Conservation (phyloP, 1,284 basidiomycete genomes). For the Pseudozyma tsukubaensis region DNA sequence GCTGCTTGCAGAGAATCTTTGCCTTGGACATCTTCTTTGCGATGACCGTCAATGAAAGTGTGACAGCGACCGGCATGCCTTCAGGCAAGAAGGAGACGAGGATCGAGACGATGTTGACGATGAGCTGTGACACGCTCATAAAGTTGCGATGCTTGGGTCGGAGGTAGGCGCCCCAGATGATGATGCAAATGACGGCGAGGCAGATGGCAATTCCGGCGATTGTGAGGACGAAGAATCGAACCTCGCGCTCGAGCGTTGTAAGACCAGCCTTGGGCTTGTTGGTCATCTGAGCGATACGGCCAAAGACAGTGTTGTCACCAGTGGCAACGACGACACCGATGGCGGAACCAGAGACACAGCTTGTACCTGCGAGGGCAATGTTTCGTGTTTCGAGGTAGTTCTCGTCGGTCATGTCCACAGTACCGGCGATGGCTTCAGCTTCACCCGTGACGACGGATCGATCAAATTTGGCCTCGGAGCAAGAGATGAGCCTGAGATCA, state of each 20-base stretch:
- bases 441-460: conserved; percentile 76
- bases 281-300: conserved; percentile 61
- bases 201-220: conserved; percentile 72
- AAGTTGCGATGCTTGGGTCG: conserved; percentile 72
- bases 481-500: conserved; percentile 70
- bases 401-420: conserved; percentile 72
- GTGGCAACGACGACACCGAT: conserved; percentile 74
- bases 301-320: conserved; percentile 74
- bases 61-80: conserved; percentile 78
- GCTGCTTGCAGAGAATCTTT: conserved; percentile 76
- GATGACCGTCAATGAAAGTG: conserved; percentile 77
- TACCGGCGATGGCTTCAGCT: conserved; percentile 73
- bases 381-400: conserved; percentile 73
- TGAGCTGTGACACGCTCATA: conserved; percentile 75
- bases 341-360: conserved; percentile 75
- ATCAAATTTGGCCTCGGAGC: conserved; percentile 74
- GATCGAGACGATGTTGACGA: conserved; percentile 74
- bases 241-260: conserved; percentile 73
- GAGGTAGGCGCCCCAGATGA: conserved; percentile 73
- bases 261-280: conserved; percentile 69
- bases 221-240: conserved; percentile 71
- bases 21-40: conserved; percentile 79
- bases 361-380: conserved; percentile 77
- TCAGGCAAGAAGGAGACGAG: conserved; percentile 77
- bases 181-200: conserved; percentile 72